These are phyloP conservation scores for Suillus luteus DNA, from an alignment of 768 basidiomycete genomes.

Conservation along the genomic window DNA sequence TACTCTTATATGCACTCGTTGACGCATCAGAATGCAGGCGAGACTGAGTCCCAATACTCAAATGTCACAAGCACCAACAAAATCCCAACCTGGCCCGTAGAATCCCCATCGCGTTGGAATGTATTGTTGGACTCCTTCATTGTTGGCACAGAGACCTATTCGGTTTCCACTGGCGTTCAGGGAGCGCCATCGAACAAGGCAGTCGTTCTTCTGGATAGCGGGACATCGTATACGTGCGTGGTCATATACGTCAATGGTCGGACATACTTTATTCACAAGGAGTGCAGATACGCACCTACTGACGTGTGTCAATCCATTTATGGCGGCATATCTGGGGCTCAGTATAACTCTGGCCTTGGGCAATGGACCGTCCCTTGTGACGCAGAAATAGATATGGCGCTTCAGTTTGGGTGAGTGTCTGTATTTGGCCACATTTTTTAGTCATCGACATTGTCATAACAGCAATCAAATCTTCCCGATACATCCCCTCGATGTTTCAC, in stretches of 20 bases:
- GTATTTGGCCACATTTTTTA: conserved; percentile 8
- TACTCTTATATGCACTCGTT: not conserved
- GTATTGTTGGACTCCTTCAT: conserved; percentile 75
- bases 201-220: conserved; percentile 77
- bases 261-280: conserved; percentile 12
- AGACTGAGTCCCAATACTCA: conserved; percentile 64
- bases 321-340: conserved; percentile 61
- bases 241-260: conserved; percentile 7
- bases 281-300: conserved; percentile 64
- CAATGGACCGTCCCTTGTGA: conserved; percentile 78
- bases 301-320: conserved; percentile 73
- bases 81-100: conserved; percentile 75
- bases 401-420: conserved; percentile 68
- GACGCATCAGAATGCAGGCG: conserved; percentile 44
- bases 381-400: conserved; percentile 73
- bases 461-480: conserved; percentile 77
- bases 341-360: conserved; percentile 49
- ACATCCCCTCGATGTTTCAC: conserved; percentile 77
- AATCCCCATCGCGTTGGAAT: conserved; percentile 69
- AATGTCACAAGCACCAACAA: conserved; percentile 55
- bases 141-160: conserved; percentile 51
- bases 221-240: conserved; percentile 77
- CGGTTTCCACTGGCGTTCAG: conserved; percentile 55
- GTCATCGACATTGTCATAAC: conserved; percentile 11
- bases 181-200: conserved; percentile 69